These are phyloP conservation scores for Phytopythium sindhum DNA, from an alignment of 352 stramenopile species.

Conservation along the genomic window DNA sequence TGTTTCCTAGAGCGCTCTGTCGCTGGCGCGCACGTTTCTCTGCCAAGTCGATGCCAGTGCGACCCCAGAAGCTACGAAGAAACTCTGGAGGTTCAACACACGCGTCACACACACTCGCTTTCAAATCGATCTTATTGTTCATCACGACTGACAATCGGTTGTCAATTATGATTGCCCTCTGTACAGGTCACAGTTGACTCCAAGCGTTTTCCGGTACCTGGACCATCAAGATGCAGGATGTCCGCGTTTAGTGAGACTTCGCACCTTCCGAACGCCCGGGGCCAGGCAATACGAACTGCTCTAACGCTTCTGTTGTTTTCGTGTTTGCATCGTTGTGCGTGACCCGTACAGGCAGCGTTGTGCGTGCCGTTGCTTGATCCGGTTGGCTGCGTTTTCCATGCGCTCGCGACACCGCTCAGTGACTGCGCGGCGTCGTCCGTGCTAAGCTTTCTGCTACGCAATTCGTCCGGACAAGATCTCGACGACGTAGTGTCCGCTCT, in stretches of 20 bases:
- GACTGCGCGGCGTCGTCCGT: not conserved
- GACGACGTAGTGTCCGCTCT: not conserved
- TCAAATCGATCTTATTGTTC: not conserved
- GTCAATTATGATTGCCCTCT: not conserved
- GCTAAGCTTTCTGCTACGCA: not conserved
- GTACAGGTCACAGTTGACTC: conserved; percentile 1
- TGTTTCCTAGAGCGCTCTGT: not conserved
- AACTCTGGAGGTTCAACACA: not conserved
- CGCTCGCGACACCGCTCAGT: not conserved
- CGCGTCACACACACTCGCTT: not conserved
- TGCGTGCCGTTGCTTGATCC: conserved; percentile 5
- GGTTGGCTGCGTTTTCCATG: not conserved
- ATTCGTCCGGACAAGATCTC: not conserved
- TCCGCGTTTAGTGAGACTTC: not conserved
- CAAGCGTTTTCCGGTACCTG: not conserved
- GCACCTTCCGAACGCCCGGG: not conserved
- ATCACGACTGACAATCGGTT: conserved; percentile 2
- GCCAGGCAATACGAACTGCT: not conserved
- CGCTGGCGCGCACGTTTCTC: not conserved
- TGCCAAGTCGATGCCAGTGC: not conserved
- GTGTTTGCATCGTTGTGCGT: not conserved
- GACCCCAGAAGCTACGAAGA: not conserved
- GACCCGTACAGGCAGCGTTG: not conserved
- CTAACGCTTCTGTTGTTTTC: not conserved
- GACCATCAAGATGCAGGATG: not conserved